Evolutionary conservation across 2,329 filamentous ascomycete genomes (phyloP).

Genomic region (Sarocladium oryzae): DNA sequence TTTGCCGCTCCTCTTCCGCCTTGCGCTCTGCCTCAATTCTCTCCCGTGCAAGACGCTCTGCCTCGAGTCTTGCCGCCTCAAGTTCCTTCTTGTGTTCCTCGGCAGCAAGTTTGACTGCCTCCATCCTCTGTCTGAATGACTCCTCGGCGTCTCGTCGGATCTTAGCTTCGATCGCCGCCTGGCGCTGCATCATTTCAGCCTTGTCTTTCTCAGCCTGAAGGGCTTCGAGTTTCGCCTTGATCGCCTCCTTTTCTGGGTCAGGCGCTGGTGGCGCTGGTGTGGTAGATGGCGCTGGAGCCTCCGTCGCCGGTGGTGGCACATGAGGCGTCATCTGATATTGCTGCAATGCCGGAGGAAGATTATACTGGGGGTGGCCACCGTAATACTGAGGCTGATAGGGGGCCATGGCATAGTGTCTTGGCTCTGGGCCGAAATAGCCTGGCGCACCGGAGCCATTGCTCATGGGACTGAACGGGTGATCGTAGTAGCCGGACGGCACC

Average conservation of each 20-base stretch:
- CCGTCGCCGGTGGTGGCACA: constrained; percentile 33
- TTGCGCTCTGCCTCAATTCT: constrained; percentile 39
- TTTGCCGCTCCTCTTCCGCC: constrained; percentile 39
- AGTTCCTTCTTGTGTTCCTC: constrained; percentile 42
- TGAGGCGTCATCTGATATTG: constrained; percentile 35
- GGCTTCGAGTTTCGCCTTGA: constrained; percentile 51
- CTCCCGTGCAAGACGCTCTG: constrained; percentile 35
- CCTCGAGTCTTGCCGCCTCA: constrained; percentile 39
- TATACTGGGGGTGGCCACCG: constrained; percentile 18
- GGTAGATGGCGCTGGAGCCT: constrained; percentile 29
- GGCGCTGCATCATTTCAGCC: constrained; percentile 38
- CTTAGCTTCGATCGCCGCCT: constrained; percentile 36
- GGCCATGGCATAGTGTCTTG: constrained; percentile 11
- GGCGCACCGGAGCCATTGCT: constrained; percentile 10
- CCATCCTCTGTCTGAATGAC: constrained; percentile 33
- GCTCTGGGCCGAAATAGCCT: constrained; percentile 6
- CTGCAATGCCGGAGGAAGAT: constrained; percentile 28
- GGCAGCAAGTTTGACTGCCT: constrained; percentile 33
- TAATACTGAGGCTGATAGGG: constrained; percentile 10
- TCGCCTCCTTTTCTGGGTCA: constrained; percentile 54
- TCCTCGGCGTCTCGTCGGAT: constrained; percentile 42
- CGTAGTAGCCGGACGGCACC: constrained; percentile 9
- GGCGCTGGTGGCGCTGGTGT: constrained; percentile 34
- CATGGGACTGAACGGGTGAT: constrained; percentile 3
- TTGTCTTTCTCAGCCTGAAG: constrained; percentile 40